These are phyloP conservation scores for Pythium plurisporium DNA, from an alignment of 352 stramenopile genomes.

Conservation along the genomic window DNA sequence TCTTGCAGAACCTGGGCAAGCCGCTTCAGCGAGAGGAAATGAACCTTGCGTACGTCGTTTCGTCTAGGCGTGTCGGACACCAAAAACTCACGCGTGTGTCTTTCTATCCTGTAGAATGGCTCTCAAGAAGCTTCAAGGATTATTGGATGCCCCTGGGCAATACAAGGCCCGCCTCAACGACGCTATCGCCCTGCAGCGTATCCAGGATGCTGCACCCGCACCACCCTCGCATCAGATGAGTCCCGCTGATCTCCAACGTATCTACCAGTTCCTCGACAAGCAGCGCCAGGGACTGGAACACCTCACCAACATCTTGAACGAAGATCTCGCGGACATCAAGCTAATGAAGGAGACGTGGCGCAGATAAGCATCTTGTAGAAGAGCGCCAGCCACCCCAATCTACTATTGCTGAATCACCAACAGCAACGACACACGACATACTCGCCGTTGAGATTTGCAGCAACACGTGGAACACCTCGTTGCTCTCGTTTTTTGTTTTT, in stretches of 20 bases:
- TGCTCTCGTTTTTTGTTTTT: constrained; percentile 5
- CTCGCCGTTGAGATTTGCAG: too few species aligned
- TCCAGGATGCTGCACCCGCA: constrained; percentile 48
- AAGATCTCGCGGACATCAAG: constrained; percentile 83
- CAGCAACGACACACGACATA: too few species aligned
- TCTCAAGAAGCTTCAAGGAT: constrained; percentile 78
- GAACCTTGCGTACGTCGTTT: constrained; percentile 63
- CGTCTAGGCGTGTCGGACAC: too few species aligned
- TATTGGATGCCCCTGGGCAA: constrained; percentile 76
- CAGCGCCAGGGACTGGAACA: constrained; percentile 82
- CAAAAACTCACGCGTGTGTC: too few species aligned
- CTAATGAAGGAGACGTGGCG: constrained; percentile 86
- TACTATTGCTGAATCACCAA: too few species aligned
- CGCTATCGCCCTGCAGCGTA: constrained; percentile 59
- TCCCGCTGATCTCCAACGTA: constrained; percentile 64
- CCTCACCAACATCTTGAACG: constrained; percentile 76
- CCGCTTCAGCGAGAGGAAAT: constrained; percentile 76
- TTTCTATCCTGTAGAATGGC: constrained; percentile 40
- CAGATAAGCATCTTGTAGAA: too few species aligned
- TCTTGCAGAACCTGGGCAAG: constrained; percentile 83
- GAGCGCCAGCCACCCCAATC: too few species aligned
- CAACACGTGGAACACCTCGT: too few species aligned
- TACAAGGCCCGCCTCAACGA: constrained; percentile 87
- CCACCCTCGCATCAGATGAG: constrained; percentile 50
- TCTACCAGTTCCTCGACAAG: constrained; percentile 84